Evolutionary conservation across 2,329 filamentous ascomycete species (phyloP), one percentile per base, ranked within the genome.

Genomic region (Cordyceps sp.): DNA sequence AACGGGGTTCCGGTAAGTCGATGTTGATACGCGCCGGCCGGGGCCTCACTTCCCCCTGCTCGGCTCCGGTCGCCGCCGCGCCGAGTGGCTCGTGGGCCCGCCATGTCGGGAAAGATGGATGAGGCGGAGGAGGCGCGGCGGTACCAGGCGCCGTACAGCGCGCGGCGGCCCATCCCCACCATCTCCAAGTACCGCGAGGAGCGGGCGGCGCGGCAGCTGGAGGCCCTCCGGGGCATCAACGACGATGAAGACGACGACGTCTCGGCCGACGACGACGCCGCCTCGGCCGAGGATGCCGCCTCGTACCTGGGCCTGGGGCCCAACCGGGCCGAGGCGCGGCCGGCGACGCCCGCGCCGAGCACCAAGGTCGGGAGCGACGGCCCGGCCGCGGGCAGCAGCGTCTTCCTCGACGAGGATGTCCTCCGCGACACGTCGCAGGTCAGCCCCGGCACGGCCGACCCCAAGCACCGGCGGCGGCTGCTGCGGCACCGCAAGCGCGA

Each of bases 141-240:
- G 34, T 56, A 57, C 34, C 47, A 51, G 21, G 47, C 50, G 27
- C 59, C 59, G 3, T 62, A 63, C 39, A 59, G 52, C 31, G 54
- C 53, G 23, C 49, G 47, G 10, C 52, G 59, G 37, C 60, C 58
- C 4, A 55, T 64, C 20, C 64, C 64, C 7, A 69, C 63, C 19
- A 52, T 68, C 28, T 57, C 61, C 26, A 58, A 53, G 29, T 68
- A 66, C 36, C 50, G 56, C 17, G 55, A 66, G 36, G 61, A 64
- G 31, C 54, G 54, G 27, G 58, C 48, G 21, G 57, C 61, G 28
- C 49, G 64, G n/a, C 55, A 57, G 32, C 47, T 55, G 31, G 49
- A 59, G 30, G 45, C 55, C 7, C 39, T 58, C 22, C 44, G 52
- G 2, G 48, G 46, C 12, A 44, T 2, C 23, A 10, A 13, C 8